Base-by-base conservation (phyloP, 495 filamentous ascomycete species). In the Xylaria palmicola region DNA sequence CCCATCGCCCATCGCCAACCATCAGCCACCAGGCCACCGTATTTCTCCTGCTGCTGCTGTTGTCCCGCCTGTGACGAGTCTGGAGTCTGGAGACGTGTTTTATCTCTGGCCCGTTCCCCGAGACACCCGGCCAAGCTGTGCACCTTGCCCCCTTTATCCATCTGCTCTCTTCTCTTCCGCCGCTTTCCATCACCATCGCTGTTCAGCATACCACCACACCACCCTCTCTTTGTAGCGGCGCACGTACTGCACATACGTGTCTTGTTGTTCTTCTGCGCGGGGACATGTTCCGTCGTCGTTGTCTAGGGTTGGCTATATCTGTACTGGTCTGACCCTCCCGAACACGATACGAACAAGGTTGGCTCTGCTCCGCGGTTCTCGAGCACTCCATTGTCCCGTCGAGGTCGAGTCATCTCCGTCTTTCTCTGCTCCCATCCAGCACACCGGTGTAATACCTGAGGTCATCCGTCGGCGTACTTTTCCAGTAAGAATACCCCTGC, bases 41-140 rank as follows among this genome's bases (percentile, higher is more conserved):
- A 62, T 66, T 62, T 52, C 6, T 53, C 59, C 36, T 47, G 1
- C 20, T 26, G 59, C 30, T 41, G 29, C 26, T 39, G 29, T 41
- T 47, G 43, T 54, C 64, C 55, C 66, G 53, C 50, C 34, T 64
- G 59, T 60, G 53, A 64, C 63, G 53, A 43, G 15, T 56, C 53
- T 34, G 24, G 53, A 43, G 15, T 56, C 53, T 34, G 24, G 36
- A 50, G 64, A 47, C 60, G 36, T 56, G 50, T 56, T 56, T 50
- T 56, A 62, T 57, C 52, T 44, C 43, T 24, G 37, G 26, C 22
- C 39, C 40, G 4, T 12, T 17, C 34, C 52, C 44, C 60, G 52
- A 56, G 43, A 43, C 47, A 43, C 47, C 57, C 57, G 36, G 12
- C 17, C 22, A 27, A 43, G 6, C 34, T 49, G 37, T 41, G 47